Evolutionary conservation across 345 rosid species (phyloP).

Genomic region (Raphanus raphanistrum): DNA sequence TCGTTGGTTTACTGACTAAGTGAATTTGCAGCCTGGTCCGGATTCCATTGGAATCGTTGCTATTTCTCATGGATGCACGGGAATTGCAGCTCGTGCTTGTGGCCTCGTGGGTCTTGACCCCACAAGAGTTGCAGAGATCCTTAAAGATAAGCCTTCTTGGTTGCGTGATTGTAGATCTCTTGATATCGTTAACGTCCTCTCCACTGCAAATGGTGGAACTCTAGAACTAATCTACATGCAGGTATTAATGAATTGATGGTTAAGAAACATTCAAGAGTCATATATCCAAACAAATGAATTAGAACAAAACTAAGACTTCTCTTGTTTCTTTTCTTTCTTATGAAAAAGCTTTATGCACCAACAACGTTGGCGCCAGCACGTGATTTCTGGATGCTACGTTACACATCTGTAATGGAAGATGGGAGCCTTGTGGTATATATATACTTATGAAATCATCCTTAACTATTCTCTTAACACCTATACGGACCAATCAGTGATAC

Average conservation of each 20-base stretch:
- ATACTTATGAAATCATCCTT: constrained; percentile 8
- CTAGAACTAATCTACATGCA: constrained; percentile 97
- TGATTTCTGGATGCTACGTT: constrained; percentile 97
- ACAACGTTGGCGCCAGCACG: constrained; percentile 98
- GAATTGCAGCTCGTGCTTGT: constrained; percentile 98
- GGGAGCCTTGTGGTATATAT: constrained; percentile 90
- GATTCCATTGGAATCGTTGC: constrained; percentile 99
- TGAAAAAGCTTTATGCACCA: constrained; percentile 71
- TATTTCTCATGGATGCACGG: constrained; percentile 98
- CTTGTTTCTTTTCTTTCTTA: neutral
- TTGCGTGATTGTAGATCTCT: constrained; percentile 90
- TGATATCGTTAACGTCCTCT: constrained; percentile 78
- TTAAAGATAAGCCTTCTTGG: constrained; percentile 93
- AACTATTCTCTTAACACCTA: neutral
- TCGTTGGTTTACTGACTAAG: neutral
- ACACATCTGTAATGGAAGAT: constrained; percentile 91
- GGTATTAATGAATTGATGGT: constrained; percentile 44
- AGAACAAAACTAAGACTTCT: neutral
- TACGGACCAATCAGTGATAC: neutral
- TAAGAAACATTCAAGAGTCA: neutral
- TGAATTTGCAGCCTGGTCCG: constrained; percentile 95
- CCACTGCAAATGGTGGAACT: constrained; percentile 93
- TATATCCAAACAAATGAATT: neutral
- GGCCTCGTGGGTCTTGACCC: constrained; percentile 99
- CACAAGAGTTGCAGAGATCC: constrained; percentile 96